Conservation (phyloP, 108 stramenopile genomes). For the Skeletonema marinoi region DNA sequence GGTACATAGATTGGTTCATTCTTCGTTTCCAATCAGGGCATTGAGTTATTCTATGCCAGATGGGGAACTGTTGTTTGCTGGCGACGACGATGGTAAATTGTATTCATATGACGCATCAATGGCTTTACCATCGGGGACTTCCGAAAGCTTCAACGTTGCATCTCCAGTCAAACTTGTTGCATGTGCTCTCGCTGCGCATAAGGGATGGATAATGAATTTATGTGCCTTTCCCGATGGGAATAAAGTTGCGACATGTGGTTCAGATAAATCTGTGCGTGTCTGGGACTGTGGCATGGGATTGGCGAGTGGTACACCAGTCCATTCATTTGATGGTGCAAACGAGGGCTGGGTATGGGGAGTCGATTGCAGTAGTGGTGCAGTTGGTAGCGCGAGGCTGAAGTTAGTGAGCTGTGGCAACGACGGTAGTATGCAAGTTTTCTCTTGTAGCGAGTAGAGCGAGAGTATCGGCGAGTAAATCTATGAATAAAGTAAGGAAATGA, state of each 20-base stretch:
- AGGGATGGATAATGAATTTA: conserved; percentile 47
- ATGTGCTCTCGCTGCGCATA: conserved; percentile 42
- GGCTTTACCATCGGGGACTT: neutral
- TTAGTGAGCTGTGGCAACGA: conserved; percentile 45
- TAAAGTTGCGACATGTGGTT: conserved; percentile 36
- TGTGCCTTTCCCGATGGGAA: conserved; percentile 42
- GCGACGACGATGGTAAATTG: conserved; percentile 44
- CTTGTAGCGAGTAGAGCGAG: conserved; percentile 31
- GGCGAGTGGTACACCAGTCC: conserved; percentile 38
- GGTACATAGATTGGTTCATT: conserved; percentile 32
- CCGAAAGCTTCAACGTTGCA: conserved; percentile 8
- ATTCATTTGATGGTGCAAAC: conserved; percentile 47
- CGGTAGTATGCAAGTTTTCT: conserved; percentile 40
- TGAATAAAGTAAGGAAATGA: neutral
- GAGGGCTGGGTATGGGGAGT: conserved; percentile 45
- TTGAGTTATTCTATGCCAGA: conserved; percentile 38
- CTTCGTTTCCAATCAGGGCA: conserved; percentile 36
- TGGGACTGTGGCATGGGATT: conserved; percentile 55
- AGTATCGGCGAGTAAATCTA: neutral
- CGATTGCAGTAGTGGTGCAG: conserved; percentile 23
- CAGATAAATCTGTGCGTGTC: conserved; percentile 40
- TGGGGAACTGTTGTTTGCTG: conserved; percentile 39
- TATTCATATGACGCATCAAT: conserved; percentile 41
- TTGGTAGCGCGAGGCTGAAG: conserved; percentile 9
- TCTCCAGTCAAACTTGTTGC: conserved; percentile 47